Evolutionary conservation across 306 rosid genomes (phyloP).

Genomic region (Prunus armeniaca): DNA sequence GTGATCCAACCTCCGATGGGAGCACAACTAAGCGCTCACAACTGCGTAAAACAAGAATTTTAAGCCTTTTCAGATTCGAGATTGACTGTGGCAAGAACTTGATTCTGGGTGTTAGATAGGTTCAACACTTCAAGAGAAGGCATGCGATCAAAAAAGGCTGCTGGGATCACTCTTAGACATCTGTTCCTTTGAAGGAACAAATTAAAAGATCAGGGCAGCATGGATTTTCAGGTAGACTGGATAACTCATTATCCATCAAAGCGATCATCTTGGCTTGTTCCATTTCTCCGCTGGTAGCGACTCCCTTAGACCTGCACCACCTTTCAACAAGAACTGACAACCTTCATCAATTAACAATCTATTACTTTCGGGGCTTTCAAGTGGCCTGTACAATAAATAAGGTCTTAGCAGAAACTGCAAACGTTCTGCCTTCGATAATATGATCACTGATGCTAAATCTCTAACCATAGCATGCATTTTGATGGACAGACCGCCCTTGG

Average conservation of each 20-base stretch:
- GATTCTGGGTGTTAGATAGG: constrained; percentile 5
- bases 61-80: background rate
- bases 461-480: background rate
- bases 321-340: background rate
- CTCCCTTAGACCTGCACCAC: background rate
- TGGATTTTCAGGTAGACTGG: background rate
- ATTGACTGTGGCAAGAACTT: constrained; percentile 2
- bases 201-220: background rate
- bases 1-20: background rate
- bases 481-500: background rate
- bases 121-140: constrained; percentile 4
- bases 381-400: background rate
- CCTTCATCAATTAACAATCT: background rate
- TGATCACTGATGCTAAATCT: background rate
- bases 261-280: background rate
- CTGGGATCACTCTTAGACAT: background rate
- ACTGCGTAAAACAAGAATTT: background rate
- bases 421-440: background rate
- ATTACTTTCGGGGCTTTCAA: background rate
- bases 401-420: background rate
- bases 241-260: background rate
- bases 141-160: background rate
- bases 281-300: background rate
- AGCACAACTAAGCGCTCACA: background rate
- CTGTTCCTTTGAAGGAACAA: constrained; percentile 1